Base-by-base conservation (phyloP, 257 asterid species). In the Osmanthus fragrans region DNA sequence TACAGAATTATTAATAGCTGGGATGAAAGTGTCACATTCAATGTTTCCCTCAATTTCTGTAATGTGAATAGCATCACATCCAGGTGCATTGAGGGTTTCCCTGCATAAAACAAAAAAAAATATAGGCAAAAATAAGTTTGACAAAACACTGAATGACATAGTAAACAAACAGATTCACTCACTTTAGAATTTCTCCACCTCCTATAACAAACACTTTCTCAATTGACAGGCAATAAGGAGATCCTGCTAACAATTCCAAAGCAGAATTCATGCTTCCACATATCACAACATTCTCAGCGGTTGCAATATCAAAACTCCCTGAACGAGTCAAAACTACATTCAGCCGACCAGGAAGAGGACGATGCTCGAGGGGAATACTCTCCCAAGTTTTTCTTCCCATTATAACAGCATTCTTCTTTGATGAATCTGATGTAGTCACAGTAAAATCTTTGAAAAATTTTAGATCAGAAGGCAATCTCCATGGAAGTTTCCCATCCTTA, bases 311-410 rank as follows among this genome's bases (percentile, higher is more conserved):
- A 73, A 83, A 80, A 73, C 86, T 85, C 76, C 89, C 97, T 9
- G 98, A 89, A 70, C 91, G 96, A 42, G 94, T 89, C 76, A 95
- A 87, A 79, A 95, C 96, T 32, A 95, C 93, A 81, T 95, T 95
- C 76, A 95, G 97, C 66, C 99, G 92, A 70, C 96, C 96, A 68
- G 97, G 94, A 75, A 93, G 89, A 42, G 99, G 99, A 66, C 92
- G 97, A 74, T 87, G 83, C 60, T 87, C 88, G 15, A 83, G 47
- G 19, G 99, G 99, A 80, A 95, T 96, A 83, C 98, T 92, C 82
- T 96, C 99, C 99, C 99, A 96, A 25, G 98, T 93, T 87, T 90
- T 96, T 82, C 97, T 90, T 49, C 99, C 98, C 99, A 96, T 96
- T 78, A 93, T 80, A 56, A 96, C 96, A 54, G 98, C 99, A 87